Evolutionary conservation across 2,329 filamentous ascomycete genomes (phyloP).

Genomic region (Phaeoacremonium minimum): DNA sequence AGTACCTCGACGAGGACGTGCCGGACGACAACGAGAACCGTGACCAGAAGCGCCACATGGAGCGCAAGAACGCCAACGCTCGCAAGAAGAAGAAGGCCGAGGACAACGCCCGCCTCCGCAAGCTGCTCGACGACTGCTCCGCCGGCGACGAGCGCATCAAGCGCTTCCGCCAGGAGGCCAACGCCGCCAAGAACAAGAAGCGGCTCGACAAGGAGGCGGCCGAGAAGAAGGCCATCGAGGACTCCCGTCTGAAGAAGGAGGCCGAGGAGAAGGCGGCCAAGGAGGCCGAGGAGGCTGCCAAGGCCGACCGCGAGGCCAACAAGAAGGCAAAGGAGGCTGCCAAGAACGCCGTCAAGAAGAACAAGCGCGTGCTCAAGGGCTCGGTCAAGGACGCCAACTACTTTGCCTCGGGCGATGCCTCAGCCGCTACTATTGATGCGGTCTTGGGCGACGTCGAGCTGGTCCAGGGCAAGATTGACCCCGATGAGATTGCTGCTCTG

Average conservation of each 20-base stretch:
- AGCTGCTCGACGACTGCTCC: slow-evolving; percentile 82
- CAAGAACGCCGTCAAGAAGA: slow-evolving; percentile 99
- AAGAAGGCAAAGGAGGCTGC: slow-evolving; percentile 99
- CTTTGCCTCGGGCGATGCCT: slow-evolving; percentile 70
- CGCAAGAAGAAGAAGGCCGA: slow-evolving; percentile 99
- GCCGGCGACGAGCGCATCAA: slow-evolving; percentile 92
- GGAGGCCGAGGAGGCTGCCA: slow-evolving; percentile 82
- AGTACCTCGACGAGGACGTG: slow-evolving; percentile 98
- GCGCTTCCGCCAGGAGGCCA: slow-evolving; percentile 89
- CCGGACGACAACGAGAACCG: slow-evolving; percentile 98
- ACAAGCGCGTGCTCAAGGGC: slow-evolving; percentile 93
- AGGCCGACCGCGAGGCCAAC: slow-evolving; percentile 72
- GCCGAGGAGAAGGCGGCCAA: slow-evolving; percentile 76
- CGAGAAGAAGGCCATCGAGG: slow-evolving; percentile 81
- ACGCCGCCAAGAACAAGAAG: slow-evolving; percentile 95
- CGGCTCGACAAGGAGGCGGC: slow-evolving; percentile 84
- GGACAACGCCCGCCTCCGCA: slow-evolving; percentile 86
- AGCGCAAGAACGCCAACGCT: slow-evolving; percentile 96
- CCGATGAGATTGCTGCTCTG: slow-evolving; percentile 82
- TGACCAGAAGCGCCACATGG: slow-evolving; percentile 96
- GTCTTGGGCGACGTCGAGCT: slow-evolving; percentile 83
- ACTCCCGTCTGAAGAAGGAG: slow-evolving; percentile 76
- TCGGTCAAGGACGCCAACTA: slow-evolving; percentile 98
- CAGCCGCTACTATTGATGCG: slow-evolving; percentile 73
- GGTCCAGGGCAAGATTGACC: slow-evolving; percentile 81